Conservation (phyloP, 192 early-diverging fungal species). For the Spizellomyces sp. region DNA sequence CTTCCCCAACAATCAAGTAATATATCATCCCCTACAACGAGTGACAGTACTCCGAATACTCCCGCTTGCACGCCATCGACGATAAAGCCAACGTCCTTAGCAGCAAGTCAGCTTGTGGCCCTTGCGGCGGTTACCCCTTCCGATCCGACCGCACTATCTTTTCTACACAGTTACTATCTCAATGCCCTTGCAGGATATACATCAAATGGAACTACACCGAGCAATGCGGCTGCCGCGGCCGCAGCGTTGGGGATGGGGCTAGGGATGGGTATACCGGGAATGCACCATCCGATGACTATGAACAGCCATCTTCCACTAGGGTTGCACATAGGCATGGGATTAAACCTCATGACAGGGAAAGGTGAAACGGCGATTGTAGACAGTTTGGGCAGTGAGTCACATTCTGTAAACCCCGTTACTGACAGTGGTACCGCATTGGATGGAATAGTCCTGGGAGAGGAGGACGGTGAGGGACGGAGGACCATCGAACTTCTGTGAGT, state of each 20-base stretch:
- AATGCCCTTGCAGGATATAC: neutral
- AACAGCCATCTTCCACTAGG: neutral
- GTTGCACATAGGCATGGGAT: neutral
- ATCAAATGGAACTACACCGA: neutral
- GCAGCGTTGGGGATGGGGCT: neutral
- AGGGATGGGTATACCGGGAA: neutral
- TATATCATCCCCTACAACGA: neutral
- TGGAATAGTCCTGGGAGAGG: neutral
- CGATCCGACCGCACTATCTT: neutral
- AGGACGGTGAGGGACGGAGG: neutral
- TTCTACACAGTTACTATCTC: constrained; percentile 2
- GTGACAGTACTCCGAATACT: neutral
- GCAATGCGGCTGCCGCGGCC: neutral
- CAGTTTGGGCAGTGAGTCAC: neutral
- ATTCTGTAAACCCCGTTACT: too few relatives aligned
- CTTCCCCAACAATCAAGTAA: neutral
- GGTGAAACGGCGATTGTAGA: neutral
- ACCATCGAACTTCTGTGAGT: neutral
- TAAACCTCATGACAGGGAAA: neutral
- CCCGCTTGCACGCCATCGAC: constrained; percentile 1
- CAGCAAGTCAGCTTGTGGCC: neutral
- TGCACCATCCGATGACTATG: constrained; percentile 1
- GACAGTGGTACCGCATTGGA: neutral
- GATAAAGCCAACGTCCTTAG: neutral
- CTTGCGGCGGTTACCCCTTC: neutral